These are phyloP conservation scores for Stagonosporopsis chrysanthemi DNA, from an alignment of 2,329 filamentous ascomycete genomes.

Conservation along the genomic window DNA sequence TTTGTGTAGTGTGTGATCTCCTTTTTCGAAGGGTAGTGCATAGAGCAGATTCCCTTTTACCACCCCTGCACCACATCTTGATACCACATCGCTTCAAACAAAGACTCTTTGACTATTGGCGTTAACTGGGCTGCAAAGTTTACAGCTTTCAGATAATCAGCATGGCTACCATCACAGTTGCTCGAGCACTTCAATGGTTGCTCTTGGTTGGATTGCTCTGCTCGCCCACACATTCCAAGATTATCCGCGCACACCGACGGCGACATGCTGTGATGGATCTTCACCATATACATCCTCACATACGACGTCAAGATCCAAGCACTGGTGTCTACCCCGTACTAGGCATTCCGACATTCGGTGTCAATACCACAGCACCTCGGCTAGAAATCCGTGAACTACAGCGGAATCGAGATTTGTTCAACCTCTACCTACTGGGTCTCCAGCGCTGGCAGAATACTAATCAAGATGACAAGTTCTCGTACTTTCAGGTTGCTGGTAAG, in stretches of 20 bases:
- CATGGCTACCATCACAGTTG: constrained; percentile 1
- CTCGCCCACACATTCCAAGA: constrained; percentile 2
- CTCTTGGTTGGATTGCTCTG: constrained; percentile 7
- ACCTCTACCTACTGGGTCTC: constrained; percentile 76
- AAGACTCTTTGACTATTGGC: background rate
- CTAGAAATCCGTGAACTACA: constrained; percentile 72
- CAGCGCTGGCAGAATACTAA: constrained; percentile 72
- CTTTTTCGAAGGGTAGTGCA: constrained; percentile 12
- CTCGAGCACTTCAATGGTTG: constrained; percentile 4
- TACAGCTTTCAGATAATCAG: background rate
- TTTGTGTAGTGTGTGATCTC: constrained; percentile 14
- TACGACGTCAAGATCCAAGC: constrained; percentile 1
- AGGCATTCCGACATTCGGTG: constrained; percentile 28
- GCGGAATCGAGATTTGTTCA: constrained; percentile 70
- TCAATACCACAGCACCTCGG: constrained; percentile 53
- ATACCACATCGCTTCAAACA: constrained; percentile 8
- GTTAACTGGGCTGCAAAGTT: background rate
- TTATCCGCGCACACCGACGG: constrained; percentile 5
- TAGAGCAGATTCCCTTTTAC: constrained; percentile 7
- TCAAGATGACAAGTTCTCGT: constrained; percentile 71
- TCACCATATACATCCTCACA: background rate
- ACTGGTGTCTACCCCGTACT: constrained; percentile 27
- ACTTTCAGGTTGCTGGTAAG: constrained; percentile 78
- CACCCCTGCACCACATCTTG: constrained; percentile 4
- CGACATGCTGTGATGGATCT: constrained; percentile 4